These are phyloP conservation scores for Solanum hybrid DNA, from an alignment of 305 asterid genomes.

Conservation along the genomic window DNA sequence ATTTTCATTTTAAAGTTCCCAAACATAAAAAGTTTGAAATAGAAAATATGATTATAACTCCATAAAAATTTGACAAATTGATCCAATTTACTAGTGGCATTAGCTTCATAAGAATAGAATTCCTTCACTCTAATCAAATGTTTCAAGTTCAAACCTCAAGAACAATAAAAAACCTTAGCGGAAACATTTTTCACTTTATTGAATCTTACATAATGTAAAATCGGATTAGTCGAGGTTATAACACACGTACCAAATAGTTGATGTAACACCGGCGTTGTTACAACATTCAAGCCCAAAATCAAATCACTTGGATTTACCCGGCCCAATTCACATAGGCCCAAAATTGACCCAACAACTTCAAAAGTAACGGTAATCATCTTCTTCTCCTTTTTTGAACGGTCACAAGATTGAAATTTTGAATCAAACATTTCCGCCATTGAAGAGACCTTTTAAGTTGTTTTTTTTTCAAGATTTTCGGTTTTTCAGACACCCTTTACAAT, in stretches of 20 bases:
- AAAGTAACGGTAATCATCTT: slow-evolving; percentile 2
- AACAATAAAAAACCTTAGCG: neutral
- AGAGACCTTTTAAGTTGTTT: neutral
- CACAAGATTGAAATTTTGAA: slow-evolving; percentile 11
- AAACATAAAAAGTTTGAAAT: neutral
- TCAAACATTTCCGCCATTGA: neutral
- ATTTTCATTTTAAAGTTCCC: no score
- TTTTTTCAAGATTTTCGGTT: neutral
- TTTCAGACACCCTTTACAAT: neutral
- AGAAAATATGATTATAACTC: neutral
- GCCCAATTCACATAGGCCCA: neutral
- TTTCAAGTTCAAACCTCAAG: neutral
- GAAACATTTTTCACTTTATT: neutral
- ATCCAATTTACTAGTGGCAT: neutral
- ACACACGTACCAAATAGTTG: neutral
- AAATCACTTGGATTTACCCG: neutral
- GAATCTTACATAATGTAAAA: neutral
- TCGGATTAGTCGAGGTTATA: neutral
- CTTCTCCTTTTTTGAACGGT: neutral
- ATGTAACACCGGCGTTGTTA: no score
- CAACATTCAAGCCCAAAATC: neutral
- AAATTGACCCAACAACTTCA: neutral
- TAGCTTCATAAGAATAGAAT: neutral
- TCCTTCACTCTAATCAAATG: neutral
- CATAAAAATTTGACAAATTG: neutral